phyloP scores from a whole-genome alignment of 2,329 filamentous ascomycete species.

The Colletotrichum sp. region DNA sequence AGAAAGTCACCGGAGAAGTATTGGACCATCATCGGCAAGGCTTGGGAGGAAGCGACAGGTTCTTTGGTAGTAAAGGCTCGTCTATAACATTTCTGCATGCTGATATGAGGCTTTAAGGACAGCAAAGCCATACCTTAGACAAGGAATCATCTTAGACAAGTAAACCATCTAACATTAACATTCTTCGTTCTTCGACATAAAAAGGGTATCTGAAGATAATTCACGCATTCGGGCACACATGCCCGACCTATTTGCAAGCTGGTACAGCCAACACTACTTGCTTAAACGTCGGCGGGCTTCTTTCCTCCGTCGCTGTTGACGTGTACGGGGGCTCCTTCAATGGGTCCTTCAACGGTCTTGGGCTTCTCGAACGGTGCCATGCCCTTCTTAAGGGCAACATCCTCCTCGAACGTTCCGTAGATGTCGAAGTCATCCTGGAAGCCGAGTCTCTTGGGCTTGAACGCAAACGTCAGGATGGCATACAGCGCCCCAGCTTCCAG shows the following conservation, averaged over 20 bases:
- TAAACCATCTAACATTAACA: not conserved
- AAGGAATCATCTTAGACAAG: not conserved
- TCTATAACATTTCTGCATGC: not conserved
- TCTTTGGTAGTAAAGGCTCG: not conserved
- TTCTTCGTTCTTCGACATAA: not conserved
- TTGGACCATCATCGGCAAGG: constrained; percentile 49
- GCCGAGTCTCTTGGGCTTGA: constrained; percentile 12
- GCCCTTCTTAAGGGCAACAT: constrained; percentile 13
- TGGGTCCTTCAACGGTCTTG: not conserved
- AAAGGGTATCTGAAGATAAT: not conserved
- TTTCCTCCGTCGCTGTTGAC: not conserved
- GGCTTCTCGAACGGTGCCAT: constrained; percentile 16
- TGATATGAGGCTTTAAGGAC: no score
- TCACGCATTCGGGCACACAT: not conserved
- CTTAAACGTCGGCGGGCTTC: not conserved
- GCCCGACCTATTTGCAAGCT: not conserved
- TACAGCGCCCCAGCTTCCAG: constrained; percentile 14
- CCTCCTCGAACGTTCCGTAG: constrained; percentile 20
- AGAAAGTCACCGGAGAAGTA: constrained; percentile 60
- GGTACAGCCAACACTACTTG: not conserved
- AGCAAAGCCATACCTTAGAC: not conserved
- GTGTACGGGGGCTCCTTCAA: not conserved
- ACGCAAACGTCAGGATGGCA: constrained; percentile 7
- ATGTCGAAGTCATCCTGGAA: constrained; percentile 16
- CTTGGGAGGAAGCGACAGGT: constrained; percentile 28